A percentile compares a stretch with the other conserved stretches of the same genome.
Conservation (phyloP, 1,284 basidiomycete genomes). For the Irpex sp. region DNA sequence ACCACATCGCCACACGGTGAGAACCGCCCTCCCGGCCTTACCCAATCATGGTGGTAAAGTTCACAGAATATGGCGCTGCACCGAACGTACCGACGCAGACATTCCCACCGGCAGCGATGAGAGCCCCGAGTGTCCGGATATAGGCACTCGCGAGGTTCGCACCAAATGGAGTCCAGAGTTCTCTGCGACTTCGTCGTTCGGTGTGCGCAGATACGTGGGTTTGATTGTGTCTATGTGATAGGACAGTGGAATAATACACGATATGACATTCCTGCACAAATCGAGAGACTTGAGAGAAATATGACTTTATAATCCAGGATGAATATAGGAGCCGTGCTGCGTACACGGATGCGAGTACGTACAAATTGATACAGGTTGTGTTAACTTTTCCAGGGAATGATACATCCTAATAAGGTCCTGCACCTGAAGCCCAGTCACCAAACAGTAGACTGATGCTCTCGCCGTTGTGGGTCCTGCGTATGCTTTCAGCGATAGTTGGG, state of each 20-base stretch:
- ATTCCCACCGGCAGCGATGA: neutral
- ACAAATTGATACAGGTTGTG: slow-evolving; percentile 9
- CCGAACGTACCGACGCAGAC: neutral
- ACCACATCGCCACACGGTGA: neutral
- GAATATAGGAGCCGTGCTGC: neutral
- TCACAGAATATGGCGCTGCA: neutral
- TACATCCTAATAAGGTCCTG: slow-evolving; percentile 19
- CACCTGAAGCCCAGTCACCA: slow-evolving; percentile 59
- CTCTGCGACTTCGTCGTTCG: neutral
- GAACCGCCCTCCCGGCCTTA: neutral
- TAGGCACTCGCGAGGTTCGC: neutral
- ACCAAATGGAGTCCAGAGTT: neutral
- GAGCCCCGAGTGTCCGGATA: slow-evolving; percentile 1
- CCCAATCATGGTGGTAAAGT: neutral
- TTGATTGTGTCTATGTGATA: neutral
- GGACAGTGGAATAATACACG: neutral
- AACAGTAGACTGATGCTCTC: slow-evolving; percentile 86
- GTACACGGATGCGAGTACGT: slow-evolving; percentile 1
- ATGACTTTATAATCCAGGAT: neutral
- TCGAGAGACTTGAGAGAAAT: neutral
- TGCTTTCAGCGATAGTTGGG: slow-evolving; percentile 91
- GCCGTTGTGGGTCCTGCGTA: slow-evolving; percentile 95
- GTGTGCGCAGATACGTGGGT: neutral
- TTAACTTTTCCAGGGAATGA: neutral
- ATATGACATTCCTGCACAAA: neutral